phyloP scores from a whole-genome alignment of 1,139 yeast genomes.

The Magnusiomyces tetraspermus region DNA sequence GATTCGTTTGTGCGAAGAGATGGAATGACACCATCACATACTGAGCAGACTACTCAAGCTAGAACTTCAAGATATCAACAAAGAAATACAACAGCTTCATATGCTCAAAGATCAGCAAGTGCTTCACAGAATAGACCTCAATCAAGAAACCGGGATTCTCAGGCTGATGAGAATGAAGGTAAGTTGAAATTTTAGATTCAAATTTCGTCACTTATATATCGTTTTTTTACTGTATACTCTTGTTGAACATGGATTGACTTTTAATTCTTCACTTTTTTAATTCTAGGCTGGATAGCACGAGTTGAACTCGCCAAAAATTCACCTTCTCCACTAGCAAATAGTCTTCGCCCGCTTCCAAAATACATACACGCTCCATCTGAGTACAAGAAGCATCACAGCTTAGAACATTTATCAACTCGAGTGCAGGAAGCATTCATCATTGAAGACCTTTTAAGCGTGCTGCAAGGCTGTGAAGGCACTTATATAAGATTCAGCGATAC shows the following conservation, averaged over 20 bases:
- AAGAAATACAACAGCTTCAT: neutral
- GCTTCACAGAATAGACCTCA: neutral
- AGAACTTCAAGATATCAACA: neutral
- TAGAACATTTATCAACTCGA: constrained; percentile 31
- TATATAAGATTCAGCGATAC: constrained; percentile 61
- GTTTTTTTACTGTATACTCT: neutral
- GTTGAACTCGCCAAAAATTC: constrained; percentile 17
- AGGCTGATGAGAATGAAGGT: neutral
- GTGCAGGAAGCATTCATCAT: constrained; percentile 66
- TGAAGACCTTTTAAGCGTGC: constrained; percentile 57
- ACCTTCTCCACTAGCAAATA: constrained; percentile 22
- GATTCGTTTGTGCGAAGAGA: neutral
- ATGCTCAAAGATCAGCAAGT: neutral
- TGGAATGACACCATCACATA: neutral
- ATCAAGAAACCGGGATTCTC: neutral
- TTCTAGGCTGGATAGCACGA: constrained; percentile 16
- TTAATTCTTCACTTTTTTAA: too few species aligned
- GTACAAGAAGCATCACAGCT: constrained; percentile 8
- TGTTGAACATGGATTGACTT: neutral
- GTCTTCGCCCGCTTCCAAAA: constrained; percentile 18
- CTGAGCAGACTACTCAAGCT: neutral
- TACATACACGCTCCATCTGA: constrained; percentile 14
- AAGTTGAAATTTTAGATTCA: too few species aligned
- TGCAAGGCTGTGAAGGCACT: constrained; percentile 72
- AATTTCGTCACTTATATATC: neutral